These are phyloP conservation scores for Kwoniella dendrophila DNA, from an alignment of 768 basidiomycete genomes.

Conservation along the genomic window DNA sequence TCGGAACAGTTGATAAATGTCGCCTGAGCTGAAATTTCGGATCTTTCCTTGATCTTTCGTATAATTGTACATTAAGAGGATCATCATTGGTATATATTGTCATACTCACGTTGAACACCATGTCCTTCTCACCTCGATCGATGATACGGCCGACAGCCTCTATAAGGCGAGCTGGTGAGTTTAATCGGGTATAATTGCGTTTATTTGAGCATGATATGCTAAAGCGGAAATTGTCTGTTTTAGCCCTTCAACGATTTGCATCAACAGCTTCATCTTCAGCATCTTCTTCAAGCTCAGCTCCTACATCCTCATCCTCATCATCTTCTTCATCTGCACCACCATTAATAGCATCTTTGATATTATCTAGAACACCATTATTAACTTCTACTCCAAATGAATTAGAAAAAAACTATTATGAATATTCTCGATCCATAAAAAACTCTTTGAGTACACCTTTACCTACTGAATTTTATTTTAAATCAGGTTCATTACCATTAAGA, in stretches of 20 bases:
- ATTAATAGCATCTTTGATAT: slow-evolving; percentile 53
- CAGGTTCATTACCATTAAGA: slow-evolving; percentile 79
- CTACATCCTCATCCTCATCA: slow-evolving; percentile 22
- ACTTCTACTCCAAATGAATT: slow-evolving; percentile 64
- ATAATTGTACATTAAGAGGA: background rate
- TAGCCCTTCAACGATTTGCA: slow-evolving; percentile 12
- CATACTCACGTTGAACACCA: background rate
- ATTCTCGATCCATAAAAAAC: slow-evolving; percentile 79
- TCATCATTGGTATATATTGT: background rate
- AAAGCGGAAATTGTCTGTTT: background rate
- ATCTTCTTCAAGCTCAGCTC: slow-evolving; percentile 20
- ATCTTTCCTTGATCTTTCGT: slow-evolving; percentile 1
- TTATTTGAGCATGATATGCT: background rate
- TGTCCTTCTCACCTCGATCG: slow-evolving; percentile 16
- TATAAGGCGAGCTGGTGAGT: slow-evolving; percentile 6
- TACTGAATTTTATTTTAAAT: slow-evolving; percentile 89
- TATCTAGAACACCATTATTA: slow-evolving; percentile 56
- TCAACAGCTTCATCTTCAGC: slow-evolving; percentile 21
- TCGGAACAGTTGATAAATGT: background rate
- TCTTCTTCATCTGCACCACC: slow-evolving; percentile 25
- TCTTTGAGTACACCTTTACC: slow-evolving; percentile 87
- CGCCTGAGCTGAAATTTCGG: slow-evolving; percentile 18
- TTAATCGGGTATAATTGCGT: background rate
- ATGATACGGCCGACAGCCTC: slow-evolving; percentile 6
- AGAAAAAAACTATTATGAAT: slow-evolving; percentile 77